A percentile compares a stretch with the other conserved stretches of the same genome.
Evolutionary conservation across 78 protist species (phyloP).

Genomic region (Trichosphaerium sp.): DNA sequence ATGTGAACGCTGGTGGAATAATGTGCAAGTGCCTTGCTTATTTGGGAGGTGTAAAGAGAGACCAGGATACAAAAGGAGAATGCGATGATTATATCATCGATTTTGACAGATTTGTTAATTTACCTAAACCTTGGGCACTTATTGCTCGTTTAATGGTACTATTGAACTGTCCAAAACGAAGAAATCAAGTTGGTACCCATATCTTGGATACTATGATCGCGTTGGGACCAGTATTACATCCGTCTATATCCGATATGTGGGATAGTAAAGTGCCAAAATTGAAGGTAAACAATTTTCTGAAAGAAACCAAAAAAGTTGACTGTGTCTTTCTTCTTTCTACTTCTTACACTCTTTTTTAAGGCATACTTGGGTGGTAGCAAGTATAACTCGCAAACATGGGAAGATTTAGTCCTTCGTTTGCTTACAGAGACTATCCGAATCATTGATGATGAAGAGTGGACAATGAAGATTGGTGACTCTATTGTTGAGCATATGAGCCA

Average conservation of each 20-base stretch:
- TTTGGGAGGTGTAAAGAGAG: slow-evolving; percentile 16
- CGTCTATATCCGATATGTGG: slow-evolving; percentile 57
- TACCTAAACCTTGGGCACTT: slow-evolving; percentile 53
- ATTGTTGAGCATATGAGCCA: slow-evolving; percentile 25
- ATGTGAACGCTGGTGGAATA: slow-evolving; percentile 17
- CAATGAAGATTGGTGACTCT: slow-evolving; percentile 15
- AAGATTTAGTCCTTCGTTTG: slow-evolving; percentile 26
- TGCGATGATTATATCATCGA: slow-evolving; percentile 45
- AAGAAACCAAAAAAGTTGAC: slow-evolving; percentile 18
- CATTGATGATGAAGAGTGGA: slow-evolving; percentile 59
- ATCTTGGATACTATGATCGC: slow-evolving; percentile 11
- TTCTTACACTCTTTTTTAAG: too few relatives aligned
- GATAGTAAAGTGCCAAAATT: slow-evolving; percentile 45
- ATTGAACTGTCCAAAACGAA: slow-evolving; percentile 27
- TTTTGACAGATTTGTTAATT: slow-evolving; percentile 44
- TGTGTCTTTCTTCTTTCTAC: background rate
- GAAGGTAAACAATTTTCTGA: slow-evolving; percentile 7
- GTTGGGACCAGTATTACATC: slow-evolving; percentile 46
- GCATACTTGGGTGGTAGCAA: too few relatives aligned
- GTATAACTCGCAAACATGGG: slow-evolving; percentile 22
- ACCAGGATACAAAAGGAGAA: too few relatives aligned
- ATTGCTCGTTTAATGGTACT: slow-evolving; percentile 39
- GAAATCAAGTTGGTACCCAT: slow-evolving; percentile 18
- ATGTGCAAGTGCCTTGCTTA: slow-evolving; percentile 19
- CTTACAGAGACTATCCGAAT: slow-evolving; percentile 32